These are phyloP conservation scores for Beauveria sp. DNA, from an alignment of 2,329 filamentous ascomycete species.

Conservation along the genomic window DNA sequence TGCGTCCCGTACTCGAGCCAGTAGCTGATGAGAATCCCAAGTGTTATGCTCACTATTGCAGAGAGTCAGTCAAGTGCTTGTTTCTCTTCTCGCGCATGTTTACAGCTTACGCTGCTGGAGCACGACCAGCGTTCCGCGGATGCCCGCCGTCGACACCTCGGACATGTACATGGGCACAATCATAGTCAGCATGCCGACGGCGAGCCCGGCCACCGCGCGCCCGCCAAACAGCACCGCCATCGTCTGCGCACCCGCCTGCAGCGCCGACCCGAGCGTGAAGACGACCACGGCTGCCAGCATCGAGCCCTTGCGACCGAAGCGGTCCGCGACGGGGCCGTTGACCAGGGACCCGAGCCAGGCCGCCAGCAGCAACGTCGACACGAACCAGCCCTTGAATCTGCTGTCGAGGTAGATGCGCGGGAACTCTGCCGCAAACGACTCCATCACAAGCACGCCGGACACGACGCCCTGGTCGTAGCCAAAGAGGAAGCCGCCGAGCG, in stretches of 20 bases:
- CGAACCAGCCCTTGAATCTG: conserved; percentile 45
- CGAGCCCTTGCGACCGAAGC: conserved; percentile 26
- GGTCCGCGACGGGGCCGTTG: conserved; percentile 32
- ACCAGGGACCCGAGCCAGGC: conserved; percentile 42
- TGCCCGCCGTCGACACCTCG: conserved; percentile 40
- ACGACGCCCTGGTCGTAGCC: conserved; percentile 44
- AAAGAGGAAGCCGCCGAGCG: conserved; percentile 36
- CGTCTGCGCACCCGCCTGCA: conserved; percentile 35
- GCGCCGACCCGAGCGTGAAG: conserved; percentile 33
- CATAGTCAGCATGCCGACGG: conserved; percentile 34
- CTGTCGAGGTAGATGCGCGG: conserved; percentile 33
- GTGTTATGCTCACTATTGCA: conserved; percentile 27
- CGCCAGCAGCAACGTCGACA: conserved; percentile 39
- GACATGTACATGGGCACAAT: conserved; percentile 38
- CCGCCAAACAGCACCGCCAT: conserved; percentile 34
- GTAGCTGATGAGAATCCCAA: conserved; percentile 35
- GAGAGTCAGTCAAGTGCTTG: neutral
- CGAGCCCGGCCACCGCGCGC: conserved; percentile 36
- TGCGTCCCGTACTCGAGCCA: conserved; percentile 36
- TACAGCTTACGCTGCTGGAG: conserved; percentile 26
- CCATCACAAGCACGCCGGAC: conserved; percentile 39
- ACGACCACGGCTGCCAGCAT: conserved; percentile 28
- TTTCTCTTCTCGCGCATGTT: neutral
- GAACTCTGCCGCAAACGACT: conserved; percentile 28
- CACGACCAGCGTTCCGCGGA: conserved; percentile 40